Percentiles rank a stretch among this genome's conserved stretches.
These are phyloP conservation scores for Wickerhamiella sorbophila DNA, from an alignment of 805 yeast species.

Conservation along the genomic window DNA sequence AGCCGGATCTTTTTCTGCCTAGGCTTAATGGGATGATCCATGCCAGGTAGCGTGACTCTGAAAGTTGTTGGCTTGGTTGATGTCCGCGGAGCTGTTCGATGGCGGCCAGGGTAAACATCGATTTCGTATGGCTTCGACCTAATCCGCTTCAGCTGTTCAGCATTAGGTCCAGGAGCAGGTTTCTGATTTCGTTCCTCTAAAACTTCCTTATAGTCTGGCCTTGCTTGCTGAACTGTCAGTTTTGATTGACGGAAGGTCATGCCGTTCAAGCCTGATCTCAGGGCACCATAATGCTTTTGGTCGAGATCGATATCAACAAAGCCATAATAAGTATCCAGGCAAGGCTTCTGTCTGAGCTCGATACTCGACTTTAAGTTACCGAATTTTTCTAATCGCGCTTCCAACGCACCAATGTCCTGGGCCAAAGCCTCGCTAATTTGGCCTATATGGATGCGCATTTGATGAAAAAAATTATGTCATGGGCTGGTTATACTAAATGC, in stretches of 20 bases:
- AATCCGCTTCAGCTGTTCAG: slow-evolving; percentile 22
- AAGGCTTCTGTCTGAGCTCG: slow-evolving; percentile 42
- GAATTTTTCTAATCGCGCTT: slow-evolving; percentile 42
- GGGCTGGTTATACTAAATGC: not conserved
- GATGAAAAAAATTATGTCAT: slow-evolving; percentile 1
- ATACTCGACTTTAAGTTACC: slow-evolving; percentile 40
- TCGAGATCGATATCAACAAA: slow-evolving; percentile 46
- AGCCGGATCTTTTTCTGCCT: slow-evolving; percentile 60
- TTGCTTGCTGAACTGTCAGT: slow-evolving; percentile 48
- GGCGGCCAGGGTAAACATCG: slow-evolving; percentile 42
- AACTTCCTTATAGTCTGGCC: slow-evolving; percentile 33
- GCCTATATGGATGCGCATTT: slow-evolving; percentile 47
- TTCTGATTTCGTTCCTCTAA: slow-evolving; percentile 33
- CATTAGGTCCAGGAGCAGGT: slow-evolving; percentile 25
- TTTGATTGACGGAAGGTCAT: slow-evolving; percentile 61
- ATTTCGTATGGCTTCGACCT: slow-evolving; percentile 23
- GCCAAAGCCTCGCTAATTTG: slow-evolving; percentile 43
- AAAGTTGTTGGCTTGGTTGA: slow-evolving; percentile 42
- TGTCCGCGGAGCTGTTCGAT: slow-evolving; percentile 42
- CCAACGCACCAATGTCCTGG: slow-evolving; percentile 33
- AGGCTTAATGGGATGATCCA: slow-evolving; percentile 41
- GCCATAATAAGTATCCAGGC: slow-evolving; percentile 44
- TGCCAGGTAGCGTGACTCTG: slow-evolving; percentile 35
- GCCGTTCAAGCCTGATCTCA: slow-evolving; percentile 51
- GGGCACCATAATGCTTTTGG: slow-evolving; percentile 32